phyloP scores from a whole-genome alignment of 352 stramenopile genomes.

The Phytophthora brassicae region DNA sequence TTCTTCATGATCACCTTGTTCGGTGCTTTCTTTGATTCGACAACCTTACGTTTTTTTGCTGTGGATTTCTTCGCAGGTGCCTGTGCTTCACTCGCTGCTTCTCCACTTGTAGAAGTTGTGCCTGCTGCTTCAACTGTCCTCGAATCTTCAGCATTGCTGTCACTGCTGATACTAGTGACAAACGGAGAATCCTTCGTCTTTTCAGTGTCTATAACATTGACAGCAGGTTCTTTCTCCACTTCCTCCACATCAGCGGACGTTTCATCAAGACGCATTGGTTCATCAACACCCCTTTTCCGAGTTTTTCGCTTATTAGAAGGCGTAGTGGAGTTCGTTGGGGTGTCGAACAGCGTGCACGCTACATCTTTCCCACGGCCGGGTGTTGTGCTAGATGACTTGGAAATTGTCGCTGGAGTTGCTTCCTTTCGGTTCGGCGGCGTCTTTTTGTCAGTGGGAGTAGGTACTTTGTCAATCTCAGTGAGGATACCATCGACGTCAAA shows the following conservation, averaged over 20 bases:
- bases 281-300: constrained; percentile 16
- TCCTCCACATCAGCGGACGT: constrained; percentile 14
- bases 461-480: constrained; percentile 56
- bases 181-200: constrained; percentile 17
- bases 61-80: constrained; percentile 21
- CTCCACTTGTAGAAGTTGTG: constrained; percentile 1
- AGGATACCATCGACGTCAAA: constrained; percentile 64
- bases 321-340: constrained; percentile 38
- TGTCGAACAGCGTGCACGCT: constrained; percentile 59
- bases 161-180: constrained; percentile 25
- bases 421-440: constrained; percentile 3
- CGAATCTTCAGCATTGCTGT: constrained; percentile 29
- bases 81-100: constrained; percentile 22
- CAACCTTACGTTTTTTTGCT: constrained; percentile 33
- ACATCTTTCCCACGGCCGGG: constrained; percentile 34
- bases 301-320: constrained; percentile 22
- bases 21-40: constrained; percentile 14
- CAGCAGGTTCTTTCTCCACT: constrained; percentile 28
- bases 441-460: constrained; percentile 44
- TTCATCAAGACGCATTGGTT: constrained; percentile 12
- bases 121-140: constrained; percentile 5
- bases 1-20: constrained; percentile 30
- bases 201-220: constrained; percentile 13
- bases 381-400: constrained; percentile 13
- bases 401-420: constrained; percentile 7